phyloP scores from a whole-genome alignment of 1,284 basidiomycete genomes.

The Tausonia pullulans region DNA sequence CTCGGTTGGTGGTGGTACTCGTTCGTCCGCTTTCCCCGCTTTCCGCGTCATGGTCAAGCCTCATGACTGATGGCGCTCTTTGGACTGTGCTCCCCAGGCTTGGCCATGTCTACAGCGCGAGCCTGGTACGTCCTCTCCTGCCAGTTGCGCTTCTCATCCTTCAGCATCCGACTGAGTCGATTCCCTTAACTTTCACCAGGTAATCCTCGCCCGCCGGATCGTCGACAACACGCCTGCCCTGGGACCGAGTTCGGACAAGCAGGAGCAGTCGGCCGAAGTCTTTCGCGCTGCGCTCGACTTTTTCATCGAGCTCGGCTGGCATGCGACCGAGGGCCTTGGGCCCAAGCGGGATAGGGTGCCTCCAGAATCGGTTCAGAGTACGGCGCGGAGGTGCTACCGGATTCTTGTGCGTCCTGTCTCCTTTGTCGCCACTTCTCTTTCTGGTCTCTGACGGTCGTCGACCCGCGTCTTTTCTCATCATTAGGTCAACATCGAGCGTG shows the following conservation, averaged over 20 bases:
- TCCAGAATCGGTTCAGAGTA: not conserved
- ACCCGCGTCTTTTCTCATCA: too few relatives aligned
- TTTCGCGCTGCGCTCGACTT: not conserved
- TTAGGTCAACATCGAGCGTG: too few relatives aligned
- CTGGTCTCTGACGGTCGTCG: too few relatives aligned
- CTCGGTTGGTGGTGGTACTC: constrained; percentile 2
- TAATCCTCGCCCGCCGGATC: constrained; percentile 8
- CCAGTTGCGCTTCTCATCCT: not conserved
- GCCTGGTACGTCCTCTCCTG: not conserved
- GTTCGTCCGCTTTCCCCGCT: not conserved
- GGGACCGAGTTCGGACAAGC: not conserved
- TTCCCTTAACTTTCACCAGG: not conserved
- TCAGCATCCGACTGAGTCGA: not conserved
- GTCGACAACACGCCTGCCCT: not conserved
- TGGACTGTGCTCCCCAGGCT: not conserved
- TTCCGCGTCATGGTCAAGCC: not conserved
- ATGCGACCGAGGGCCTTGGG: not conserved
- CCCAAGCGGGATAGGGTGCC: not conserved
- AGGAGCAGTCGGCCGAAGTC: not conserved
- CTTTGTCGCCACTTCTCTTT: too few relatives aligned
- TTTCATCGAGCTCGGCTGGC: constrained; percentile 9
- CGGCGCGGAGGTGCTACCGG: constrained; percentile 4
- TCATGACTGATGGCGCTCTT: not conserved
- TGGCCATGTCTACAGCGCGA: constrained; percentile 1
- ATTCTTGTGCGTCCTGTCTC: too few relatives aligned